Conservation (phyloP, 257 asterid species). For the Nicotiana noctiflora region DNA sequence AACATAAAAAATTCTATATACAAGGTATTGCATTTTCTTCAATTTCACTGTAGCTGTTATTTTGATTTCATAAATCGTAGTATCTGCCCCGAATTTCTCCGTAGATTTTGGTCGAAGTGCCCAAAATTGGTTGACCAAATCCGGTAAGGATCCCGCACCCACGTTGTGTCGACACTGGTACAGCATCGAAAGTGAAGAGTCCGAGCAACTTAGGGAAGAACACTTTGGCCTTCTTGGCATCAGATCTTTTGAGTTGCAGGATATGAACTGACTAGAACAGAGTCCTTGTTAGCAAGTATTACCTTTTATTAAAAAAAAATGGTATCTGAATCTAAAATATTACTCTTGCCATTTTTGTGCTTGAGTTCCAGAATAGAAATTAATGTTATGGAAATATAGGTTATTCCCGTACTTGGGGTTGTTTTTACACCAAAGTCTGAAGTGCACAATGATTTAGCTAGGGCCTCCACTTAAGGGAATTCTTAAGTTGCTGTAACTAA, state of each 20-base stretch:
- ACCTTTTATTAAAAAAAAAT: not conserved
- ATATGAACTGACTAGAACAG: not conserved
- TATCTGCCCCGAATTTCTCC: too few species aligned
- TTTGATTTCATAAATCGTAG: too few species aligned
- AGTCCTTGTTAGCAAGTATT: conserved; percentile 3
- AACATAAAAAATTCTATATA: too few species aligned
- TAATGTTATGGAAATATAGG: not conserved
- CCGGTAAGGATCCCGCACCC: too few species aligned
- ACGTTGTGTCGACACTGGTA: too few species aligned
- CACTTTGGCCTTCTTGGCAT: not conserved
- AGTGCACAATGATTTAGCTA: not conserved
- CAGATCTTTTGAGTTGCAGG: not conserved
- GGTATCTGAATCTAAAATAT: not conserved
- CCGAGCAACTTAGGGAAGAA: not conserved
- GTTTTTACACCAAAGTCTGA: not conserved
- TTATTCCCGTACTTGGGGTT: not conserved
- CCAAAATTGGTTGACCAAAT: too few species aligned
- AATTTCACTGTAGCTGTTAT: too few species aligned
- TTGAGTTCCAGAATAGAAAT: not conserved
- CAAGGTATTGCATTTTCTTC: too few species aligned
- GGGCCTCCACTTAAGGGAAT: not conserved
- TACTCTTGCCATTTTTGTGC: not conserved
- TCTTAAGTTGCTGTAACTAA: not conserved
- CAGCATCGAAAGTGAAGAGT: too few species aligned
- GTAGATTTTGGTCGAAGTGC: too few species aligned